These are phyloP conservation scores for Termitomyces sp. DNA, from an alignment of 768 basidiomycete species.

Conservation along the genomic window DNA sequence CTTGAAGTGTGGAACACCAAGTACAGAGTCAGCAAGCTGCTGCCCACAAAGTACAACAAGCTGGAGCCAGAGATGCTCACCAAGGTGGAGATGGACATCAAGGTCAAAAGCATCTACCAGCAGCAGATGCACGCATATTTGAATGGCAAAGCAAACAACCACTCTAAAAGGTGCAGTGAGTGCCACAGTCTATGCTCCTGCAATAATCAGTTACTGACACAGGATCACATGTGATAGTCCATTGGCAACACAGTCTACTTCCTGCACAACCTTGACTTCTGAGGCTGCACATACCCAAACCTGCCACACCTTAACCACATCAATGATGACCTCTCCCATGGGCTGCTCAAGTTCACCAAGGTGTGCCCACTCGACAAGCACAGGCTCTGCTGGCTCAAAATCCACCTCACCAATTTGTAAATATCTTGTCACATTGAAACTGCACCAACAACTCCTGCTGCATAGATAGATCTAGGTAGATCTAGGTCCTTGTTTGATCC, in stretches of 20 bases:
- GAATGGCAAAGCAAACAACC: conserved; percentile 72
- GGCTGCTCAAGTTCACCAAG: conserved; percentile 80
- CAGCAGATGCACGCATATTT: conserved; percentile 48
- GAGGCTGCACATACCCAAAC: conserved; percentile 94
- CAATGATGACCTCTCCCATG: conserved; percentile 89
- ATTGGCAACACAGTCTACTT: conserved; percentile 84
- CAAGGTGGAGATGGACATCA: conserved; percentile 42
- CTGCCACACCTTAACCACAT: conserved; percentile 95
- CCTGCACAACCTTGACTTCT: conserved; percentile 96
- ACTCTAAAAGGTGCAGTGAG: conserved; percentile 83
- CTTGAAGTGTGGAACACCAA: conserved; percentile 86
- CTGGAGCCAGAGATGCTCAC: conserved; percentile 57
- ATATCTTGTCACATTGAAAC: too few relatives aligned
- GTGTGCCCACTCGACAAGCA: conserved; percentile 73
- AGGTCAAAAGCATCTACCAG: conserved; percentile 47
- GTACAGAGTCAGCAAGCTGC: conserved; percentile 76
- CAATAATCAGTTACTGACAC: too few relatives aligned
- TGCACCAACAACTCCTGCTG: too few relatives aligned
- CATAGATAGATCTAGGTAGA: too few relatives aligned
- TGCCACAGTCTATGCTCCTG: conserved; percentile 13
- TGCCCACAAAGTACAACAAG: conserved; percentile 61
- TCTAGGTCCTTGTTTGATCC: too few relatives aligned
- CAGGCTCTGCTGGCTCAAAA: conserved; percentile 92
- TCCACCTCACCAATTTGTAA: conserved; percentile 91
- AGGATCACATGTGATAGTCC: conserved; percentile 52